A percentile compares a stretch with the other conserved stretches of the same genome.
phyloP scores from a whole-genome alignment of 164 flowering plant species.

The Vitis rupestris region DNA sequence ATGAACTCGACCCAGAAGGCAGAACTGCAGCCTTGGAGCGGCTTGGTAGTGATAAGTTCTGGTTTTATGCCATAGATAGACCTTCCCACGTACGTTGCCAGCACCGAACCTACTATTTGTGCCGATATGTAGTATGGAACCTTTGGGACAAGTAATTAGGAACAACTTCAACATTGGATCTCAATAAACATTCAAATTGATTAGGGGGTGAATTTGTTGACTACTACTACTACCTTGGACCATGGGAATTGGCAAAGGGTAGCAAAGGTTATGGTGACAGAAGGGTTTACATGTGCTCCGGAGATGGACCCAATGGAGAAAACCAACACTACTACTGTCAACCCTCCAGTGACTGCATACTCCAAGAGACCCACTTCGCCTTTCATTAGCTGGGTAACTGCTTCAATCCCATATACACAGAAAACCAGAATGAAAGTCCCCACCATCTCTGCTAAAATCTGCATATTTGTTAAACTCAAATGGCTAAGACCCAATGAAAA shows the following conservation, averaged over 20 bases:
- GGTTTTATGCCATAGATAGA: slow-evolving; percentile 47
- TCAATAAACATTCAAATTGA: neutral
- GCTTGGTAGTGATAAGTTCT: slow-evolving; percentile 51
- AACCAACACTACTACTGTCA: slow-evolving; percentile 48
- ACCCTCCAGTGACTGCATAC: slow-evolving; percentile 68
- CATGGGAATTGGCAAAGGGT: slow-evolving; percentile 63
- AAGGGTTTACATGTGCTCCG: slow-evolving; percentile 84
- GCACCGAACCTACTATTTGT: slow-evolving; percentile 57
- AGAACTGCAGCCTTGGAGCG: slow-evolving; percentile 39
- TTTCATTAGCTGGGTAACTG: slow-evolving; percentile 37
- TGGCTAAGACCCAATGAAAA: too few species aligned
- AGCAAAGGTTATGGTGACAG: slow-evolving; percentile 72
- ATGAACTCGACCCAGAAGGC: slow-evolving; percentile 83
- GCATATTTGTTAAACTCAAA: slow-evolving; percentile 18
- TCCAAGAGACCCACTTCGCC: slow-evolving; percentile 57
- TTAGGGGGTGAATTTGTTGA: neutral
- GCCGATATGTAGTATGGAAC: slow-evolving; percentile 67
- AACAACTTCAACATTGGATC: neutral
- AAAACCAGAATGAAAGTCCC: slow-evolving; percentile 76
- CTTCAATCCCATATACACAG: slow-evolving; percentile 58
- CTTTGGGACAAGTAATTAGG: slow-evolving; percentile 23
- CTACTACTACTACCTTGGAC: slow-evolving; percentile 43
- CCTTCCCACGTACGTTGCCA: slow-evolving; percentile 55
- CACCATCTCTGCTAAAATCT: slow-evolving; percentile 69
- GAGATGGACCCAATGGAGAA: slow-evolving; percentile 72